Base-by-base conservation (phyloP, 768 basidiomycete genomes). In the Tricholomella constricta region DNA sequence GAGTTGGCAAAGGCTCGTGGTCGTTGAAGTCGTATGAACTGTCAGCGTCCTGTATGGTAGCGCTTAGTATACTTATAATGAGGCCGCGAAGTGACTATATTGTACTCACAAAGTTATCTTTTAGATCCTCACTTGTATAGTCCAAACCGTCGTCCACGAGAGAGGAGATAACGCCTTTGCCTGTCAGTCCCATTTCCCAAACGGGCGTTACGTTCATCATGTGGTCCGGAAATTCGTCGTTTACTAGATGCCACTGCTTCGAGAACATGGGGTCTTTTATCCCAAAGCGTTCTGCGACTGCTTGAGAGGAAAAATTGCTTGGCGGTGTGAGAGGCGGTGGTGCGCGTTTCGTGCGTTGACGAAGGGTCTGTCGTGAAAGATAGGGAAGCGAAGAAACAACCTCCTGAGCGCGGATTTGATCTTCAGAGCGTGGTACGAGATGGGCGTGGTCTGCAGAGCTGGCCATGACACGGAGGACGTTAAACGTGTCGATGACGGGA, bases 21-120 rank as follows among this genome's bases (percentile, higher is more conserved):
- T 96, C 94, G 68, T 99, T 99, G 69, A 94, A 99, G 69, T 99
- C 95, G 65, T 94, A 90, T 0, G 95, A 98, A 54, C 94, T 86
- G 20, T 82, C 84, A 10, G 87, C 82, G 64, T 87, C 91, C 95
- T 97, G 57, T 82, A 55, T 11, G 35, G 35, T 59, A 22, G 51
- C 35, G 23, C 32, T 45, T 20, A 53, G 49, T 34, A 25, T 6
- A 14, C 5, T 27, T 49, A 50, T 45, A 36, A 8, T 20, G 12
- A 6, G 10, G 36, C 43, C 9, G 20, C 2, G 11, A 22, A 2
- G 5, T 34, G 44, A 42, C n/a, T n/a, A n/a, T n/a, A 41, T 9
- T 26, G 41, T 17, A 80, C 94, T 62, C 65, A 98, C 97, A 69
- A 98, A 99, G 70, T 98, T 99, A 32, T 77, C 86, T 26, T 84